phyloP scores from a whole-genome alignment of 306 rosid genomes.

The Hippophae tibetana region DNA sequence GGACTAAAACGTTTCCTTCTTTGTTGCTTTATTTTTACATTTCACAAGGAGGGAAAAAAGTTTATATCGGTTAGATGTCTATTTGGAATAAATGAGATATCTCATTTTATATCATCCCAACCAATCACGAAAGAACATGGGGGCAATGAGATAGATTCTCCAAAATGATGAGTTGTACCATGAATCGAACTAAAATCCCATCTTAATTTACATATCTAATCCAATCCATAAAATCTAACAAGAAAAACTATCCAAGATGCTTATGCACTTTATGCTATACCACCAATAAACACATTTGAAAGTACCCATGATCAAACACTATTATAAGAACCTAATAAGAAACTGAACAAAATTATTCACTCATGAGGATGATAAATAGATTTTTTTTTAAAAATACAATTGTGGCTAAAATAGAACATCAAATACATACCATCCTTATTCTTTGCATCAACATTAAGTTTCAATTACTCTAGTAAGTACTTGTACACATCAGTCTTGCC shows the following conservation, averaged over 20 bases:
- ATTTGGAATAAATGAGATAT: no score
- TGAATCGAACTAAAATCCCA: not conserved
- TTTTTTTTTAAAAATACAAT: not conserved
- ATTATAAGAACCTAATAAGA: not conserved
- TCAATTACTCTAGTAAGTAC: slow-evolving; percentile 64
- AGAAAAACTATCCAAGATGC: not conserved
- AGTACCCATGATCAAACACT: not conserved
- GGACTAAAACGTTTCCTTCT: no score
- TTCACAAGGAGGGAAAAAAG: no score
- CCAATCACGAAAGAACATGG: no score
- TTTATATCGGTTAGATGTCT: no score
- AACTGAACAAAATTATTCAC: not conserved
- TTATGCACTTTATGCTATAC: not conserved
- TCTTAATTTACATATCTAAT: not conserved
- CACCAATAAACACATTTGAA: not conserved
- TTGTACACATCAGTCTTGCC: slow-evolving; percentile 72
- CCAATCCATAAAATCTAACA: not conserved
- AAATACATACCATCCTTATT: slow-evolving; percentile 69
- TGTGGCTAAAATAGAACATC: not conserved
- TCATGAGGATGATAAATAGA: not conserved
- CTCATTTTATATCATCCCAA: not conserved
- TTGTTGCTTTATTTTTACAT: no score
- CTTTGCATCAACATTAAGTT: slow-evolving; percentile 55
- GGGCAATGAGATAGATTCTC: no score
- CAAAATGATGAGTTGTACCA: not conserved